These are phyloP conservation scores for Neurospora sublineolata DNA, from an alignment of 495 filamentous ascomycete genomes.

Conservation along the genomic window DNA sequence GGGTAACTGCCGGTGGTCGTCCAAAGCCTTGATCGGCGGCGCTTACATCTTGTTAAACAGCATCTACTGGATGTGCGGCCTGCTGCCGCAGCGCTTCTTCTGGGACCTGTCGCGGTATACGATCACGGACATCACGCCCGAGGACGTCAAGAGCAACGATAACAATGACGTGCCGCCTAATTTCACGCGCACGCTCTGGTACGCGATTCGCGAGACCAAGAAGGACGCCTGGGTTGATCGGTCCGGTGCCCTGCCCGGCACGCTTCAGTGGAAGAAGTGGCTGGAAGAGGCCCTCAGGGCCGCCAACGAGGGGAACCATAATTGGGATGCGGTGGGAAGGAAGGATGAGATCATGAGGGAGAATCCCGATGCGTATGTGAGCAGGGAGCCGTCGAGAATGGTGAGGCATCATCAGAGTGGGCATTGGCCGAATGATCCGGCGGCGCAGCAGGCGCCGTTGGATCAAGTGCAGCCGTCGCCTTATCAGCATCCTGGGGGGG, in stretches of 20 bases:
- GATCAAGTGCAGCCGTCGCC: constrained; percentile 7
- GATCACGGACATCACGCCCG: constrained; percentile 25
- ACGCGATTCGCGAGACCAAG: constrained; percentile 40
- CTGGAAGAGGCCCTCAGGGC: constrained; percentile 34
- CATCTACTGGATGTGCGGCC: constrained; percentile 44
- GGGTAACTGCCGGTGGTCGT: constrained; percentile 48
- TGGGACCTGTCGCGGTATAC: constrained; percentile 42
- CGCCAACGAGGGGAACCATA: constrained; percentile 17
- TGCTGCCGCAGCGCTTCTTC: constrained; percentile 34
- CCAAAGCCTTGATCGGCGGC: constrained; percentile 46
- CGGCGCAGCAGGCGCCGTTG: constrained; percentile 14
- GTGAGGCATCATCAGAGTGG: not conserved
- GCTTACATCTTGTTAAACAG: constrained; percentile 50
- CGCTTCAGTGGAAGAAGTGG: constrained; percentile 42
- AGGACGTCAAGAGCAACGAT: constrained; percentile 23
- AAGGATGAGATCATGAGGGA: constrained; percentile 38
- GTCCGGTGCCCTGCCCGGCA: constrained; percentile 36
- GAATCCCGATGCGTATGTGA: constrained; percentile 7
- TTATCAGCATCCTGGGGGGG: not conserved
- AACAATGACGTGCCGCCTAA: constrained; percentile 25
- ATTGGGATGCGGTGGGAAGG: constrained; percentile 38
- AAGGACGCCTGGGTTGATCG: constrained; percentile 37
- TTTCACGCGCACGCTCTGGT: constrained; percentile 47
- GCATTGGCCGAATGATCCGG: not conserved
- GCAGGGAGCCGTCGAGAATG: no score